Base-by-base conservation (phyloP, 2,329 filamentous ascomycete genomes). In the Penicillium psychrosexuale region DNA sequence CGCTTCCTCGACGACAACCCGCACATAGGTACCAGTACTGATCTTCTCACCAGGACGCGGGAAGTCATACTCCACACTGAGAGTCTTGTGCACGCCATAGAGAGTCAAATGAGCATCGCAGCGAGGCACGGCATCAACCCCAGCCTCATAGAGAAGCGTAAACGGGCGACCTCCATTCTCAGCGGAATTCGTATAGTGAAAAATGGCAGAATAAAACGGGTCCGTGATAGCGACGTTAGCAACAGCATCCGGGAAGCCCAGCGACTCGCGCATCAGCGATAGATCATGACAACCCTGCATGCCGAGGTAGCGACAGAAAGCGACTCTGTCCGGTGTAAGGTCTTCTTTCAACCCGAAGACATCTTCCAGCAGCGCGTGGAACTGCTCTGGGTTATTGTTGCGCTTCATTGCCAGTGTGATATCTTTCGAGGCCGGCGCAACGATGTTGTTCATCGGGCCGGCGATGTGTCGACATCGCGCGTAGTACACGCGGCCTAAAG, bases 71-170 rank as follows among this genome's bases (percentile, higher is more conserved):
- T 79, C 64, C 11, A 86, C 73, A 1, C 71, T 75, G 0, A 86
- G 78, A 0, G 77, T 79, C 69, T 86, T 86, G 7, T 76, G 71
- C 15, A 73, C 65, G 0, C 78, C 78, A 58, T 83, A 86, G 0
- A 86, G 72, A 5, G 70, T 69, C 3, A 74, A 33, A 59, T 71
- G 68, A 1, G 71, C 69, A 51, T 74, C 72, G 8, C 70, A 71
- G 1, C 71, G 57, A 0, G 82, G 80, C 0, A 87, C 76, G 0
- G 66, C 62, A 58, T 82, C 77, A 22, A 84, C 72, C 0, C 84
- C 83, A 0, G 77, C 79, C 58, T 87, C 84, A 59, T 85, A 87
- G 0, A 77, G 75, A 2, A 84, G 75, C 0, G 80, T 72, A 54
- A 84, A 86, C 0, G 67, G 62, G 19, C 67, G 22, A 33, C 55